Percentiles rank a stretch among this genome's conserved stretches.
These are phyloP conservation scores for Lotmaria passim DNA, from an alignment of 208 protist species.

Conservation along the genomic window DNA sequence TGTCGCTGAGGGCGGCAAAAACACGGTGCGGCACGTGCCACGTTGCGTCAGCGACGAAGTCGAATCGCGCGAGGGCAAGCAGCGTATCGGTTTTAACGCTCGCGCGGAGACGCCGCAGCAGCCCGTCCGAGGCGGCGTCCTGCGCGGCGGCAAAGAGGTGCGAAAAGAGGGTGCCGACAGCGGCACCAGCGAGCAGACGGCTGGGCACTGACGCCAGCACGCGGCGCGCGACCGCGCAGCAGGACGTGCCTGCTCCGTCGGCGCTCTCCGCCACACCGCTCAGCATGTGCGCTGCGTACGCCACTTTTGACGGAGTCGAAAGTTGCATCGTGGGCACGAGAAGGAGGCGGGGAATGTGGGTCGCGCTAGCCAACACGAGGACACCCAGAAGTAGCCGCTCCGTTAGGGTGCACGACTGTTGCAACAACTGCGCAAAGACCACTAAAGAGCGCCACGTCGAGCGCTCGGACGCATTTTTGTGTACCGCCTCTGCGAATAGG, in stretches of 20 bases:
- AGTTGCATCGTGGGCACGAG: neutral
- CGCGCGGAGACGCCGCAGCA: conserved; percentile 23
- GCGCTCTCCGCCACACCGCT: neutral
- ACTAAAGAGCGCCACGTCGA: neutral
- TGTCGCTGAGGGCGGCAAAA: conserved; percentile 42
- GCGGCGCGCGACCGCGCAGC: neutral
- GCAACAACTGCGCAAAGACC: conserved; percentile 24
- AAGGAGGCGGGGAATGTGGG: neutral
- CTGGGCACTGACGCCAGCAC: conserved; percentile 4
- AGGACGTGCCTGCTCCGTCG: neutral
- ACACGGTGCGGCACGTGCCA: conserved; percentile 47
- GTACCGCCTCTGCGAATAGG: conserved; percentile 5
- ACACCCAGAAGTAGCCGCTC: conserved; percentile 10
- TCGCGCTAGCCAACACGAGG: conserved; percentile 7
- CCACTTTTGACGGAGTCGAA: conserved; percentile 11
- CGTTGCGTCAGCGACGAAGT: conserved; percentile 43
- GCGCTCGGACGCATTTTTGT: conserved; percentile 11
- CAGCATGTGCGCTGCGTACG: conserved; percentile 14
- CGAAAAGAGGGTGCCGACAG: conserved; percentile 18
- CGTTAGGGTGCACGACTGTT: neutral
- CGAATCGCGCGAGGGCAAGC: conserved; percentile 48
- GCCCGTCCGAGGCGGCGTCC: conserved; percentile 28
- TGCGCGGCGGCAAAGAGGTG: conserved; percentile 19
- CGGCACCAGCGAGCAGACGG: conserved; percentile 14
- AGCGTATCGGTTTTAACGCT: conserved; percentile 41